Percentiles rank a stretch among this genome's conserved stretches.
These are phyloP conservation scores for Huntiella abstrusa DNA, from an alignment of 2,329 filamentous ascomycete species.

Conservation along the genomic window DNA sequence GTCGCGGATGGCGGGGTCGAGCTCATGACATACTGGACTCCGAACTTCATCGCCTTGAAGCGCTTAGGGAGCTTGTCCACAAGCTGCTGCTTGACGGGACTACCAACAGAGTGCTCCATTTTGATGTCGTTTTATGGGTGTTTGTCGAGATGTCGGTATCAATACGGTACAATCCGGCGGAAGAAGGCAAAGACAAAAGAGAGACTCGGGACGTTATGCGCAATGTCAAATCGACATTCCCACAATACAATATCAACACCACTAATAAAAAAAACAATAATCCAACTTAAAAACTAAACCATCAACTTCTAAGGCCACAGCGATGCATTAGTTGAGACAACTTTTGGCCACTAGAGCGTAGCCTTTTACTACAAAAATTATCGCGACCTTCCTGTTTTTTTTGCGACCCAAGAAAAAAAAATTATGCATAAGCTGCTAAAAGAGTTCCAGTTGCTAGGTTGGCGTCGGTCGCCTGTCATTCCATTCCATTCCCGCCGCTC, in stretches of 20 bases:
- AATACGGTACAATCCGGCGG: background rate
- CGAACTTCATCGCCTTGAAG: conserved; percentile 86
- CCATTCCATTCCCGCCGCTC: background rate
- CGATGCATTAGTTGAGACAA: background rate
- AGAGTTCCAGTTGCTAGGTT: conserved; percentile 5
- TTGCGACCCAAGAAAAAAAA: conserved; percentile 3
- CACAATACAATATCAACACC: no score
- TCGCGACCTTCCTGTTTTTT: conserved; percentile 2
- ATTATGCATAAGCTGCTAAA: conserved; percentile 8
- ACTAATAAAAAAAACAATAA: no score
- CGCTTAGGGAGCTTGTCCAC: conserved; percentile 76
- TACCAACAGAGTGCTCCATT: conserved; percentile 15
- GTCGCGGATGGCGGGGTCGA: background rate
- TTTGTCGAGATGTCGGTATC: background rate
- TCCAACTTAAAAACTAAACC: no score
- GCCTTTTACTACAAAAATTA: background rate
- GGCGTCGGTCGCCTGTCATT: conserved; percentile 4
- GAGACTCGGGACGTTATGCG: no score
- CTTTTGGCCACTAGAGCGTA: no score
- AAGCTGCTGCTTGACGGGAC: conserved; percentile 63
- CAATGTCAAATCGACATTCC: no score
- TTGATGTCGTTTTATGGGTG: background rate
- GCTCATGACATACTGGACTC: conserved; percentile 50
- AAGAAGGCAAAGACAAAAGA: background rate
- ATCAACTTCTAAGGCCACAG: background rate